Percentiles rank a stretch among this genome's conserved stretches.
These are phyloP conservation scores for Pistacia integerrima DNA, from an alignment of 345 rosid species.

Conservation along the genomic window DNA sequence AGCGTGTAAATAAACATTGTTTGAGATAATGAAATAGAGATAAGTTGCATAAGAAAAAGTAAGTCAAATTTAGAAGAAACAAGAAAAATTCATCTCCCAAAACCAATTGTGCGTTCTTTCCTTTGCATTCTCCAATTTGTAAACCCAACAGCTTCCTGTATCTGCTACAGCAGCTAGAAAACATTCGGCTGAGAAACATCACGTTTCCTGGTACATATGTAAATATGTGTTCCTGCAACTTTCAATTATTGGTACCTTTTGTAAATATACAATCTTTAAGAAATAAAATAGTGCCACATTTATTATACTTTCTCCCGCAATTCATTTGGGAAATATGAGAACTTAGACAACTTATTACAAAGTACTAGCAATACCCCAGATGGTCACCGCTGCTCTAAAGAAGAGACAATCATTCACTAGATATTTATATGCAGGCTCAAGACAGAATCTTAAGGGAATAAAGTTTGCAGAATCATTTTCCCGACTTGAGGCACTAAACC, in stretches of 20 bases:
- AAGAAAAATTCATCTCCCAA: too few species aligned
- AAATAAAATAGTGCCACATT: constrained; percentile 8
- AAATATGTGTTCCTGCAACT: background rate
- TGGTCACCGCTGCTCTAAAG: constrained; percentile 41
- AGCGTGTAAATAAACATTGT: too few species aligned
- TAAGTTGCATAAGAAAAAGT: too few species aligned
- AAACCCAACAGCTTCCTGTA: constrained; percentile 38
- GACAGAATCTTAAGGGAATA: background rate
- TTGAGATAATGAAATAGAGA: too few species aligned
- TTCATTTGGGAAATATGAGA: too few species aligned
- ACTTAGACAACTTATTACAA: constrained; percentile 6
- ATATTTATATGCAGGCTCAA: constrained; percentile 13
- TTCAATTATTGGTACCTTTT: too few species aligned
- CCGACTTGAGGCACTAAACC: constrained; percentile 33
- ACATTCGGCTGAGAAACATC: constrained; percentile 48
- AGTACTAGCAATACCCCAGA: constrained; percentile 30
- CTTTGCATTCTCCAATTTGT: too few species aligned
- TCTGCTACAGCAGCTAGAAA: constrained; percentile 90
- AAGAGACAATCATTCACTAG: constrained; percentile 30
- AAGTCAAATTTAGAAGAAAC: too few species aligned
- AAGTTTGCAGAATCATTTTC: constrained; percentile 29
- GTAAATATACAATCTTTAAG: background rate
- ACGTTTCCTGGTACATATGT: constrained; percentile 8
- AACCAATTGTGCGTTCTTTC: too few species aligned
- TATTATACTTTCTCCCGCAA: background rate